Evolutionary conservation across 768 basidiomycete species (phyloP), one percentile per base, ranked within the genome.

Genomic region (Termitomyces sp.): DNA sequence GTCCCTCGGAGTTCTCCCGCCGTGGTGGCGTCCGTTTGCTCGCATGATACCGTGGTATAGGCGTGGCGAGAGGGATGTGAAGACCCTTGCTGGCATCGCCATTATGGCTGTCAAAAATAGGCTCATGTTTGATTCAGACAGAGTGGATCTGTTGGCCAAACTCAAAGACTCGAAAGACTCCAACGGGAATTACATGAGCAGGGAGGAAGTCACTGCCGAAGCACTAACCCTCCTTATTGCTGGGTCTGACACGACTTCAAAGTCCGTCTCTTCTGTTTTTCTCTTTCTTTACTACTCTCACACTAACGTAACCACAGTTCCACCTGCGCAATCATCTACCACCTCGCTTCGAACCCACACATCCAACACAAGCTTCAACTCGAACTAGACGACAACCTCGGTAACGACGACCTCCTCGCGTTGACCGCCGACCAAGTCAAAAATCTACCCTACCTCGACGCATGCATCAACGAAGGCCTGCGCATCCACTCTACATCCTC

Each of bases 221-320:
- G 87, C 88, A 44, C 70, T 90, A 19, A 93, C 92, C 0, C 82
- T 93, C 46, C 77, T 94, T 17, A 93, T 94, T 59, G 91, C 91
- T 6, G 93, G 93, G 1, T 89, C 87, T 3, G 93, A 97, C 64
- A 97, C 93, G 1, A 96, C 94, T 0, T 93, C 93, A 45, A 97
- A 96, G 90, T 91, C 61, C 57, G 85, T 65, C 10, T 10, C 21
- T 2, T 10, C 17, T 35, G 6, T 17, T 22, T 22, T 28, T 8
- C 4, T 35, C 22, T 26, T 1, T 28, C 28, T 28, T 5, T 28
- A 28, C 9, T 32, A 40, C 14, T 19, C 0, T 5, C 10, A 1
- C 14, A 32, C 30, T 32, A 32, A 32, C 30, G 9, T 34, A 0
- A 2, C 22, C 37, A 45, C 56, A 93, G 90, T 73, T 93, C 92